These are phyloP conservation scores for Metarhizium guizhouense DNA, from an alignment of 2,329 filamentous ascomycete genomes.

Conservation along the genomic window DNA sequence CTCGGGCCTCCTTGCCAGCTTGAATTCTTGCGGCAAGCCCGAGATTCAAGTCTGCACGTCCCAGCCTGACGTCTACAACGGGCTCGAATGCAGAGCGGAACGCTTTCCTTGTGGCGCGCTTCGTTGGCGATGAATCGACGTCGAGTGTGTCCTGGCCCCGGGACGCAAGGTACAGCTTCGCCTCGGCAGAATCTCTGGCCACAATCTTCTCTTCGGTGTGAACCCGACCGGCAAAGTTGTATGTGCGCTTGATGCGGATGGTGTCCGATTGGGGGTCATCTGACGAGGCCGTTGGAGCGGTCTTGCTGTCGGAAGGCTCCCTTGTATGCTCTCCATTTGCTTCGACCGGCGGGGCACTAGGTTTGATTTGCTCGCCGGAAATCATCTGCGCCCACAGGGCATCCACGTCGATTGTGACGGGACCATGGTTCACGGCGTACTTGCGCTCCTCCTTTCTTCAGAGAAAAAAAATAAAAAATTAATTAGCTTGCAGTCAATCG, in stretches of 20 bases:
- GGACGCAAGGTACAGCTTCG: conserved; percentile 52
- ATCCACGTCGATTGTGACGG: conserved; percentile 63
- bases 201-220: conserved; percentile 66
- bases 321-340: conserved; percentile 8
- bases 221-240: conserved; percentile 66
- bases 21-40: conserved; percentile 40
- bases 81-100: conserved; percentile 58
- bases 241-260: conserved; percentile 61
- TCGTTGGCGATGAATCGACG: conserved; percentile 23
- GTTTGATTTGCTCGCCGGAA: conserved; percentile 22
- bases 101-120: conserved; percentile 41
- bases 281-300: neutral
- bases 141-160: conserved; percentile 24
- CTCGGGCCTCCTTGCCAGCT: conserved; percentile 39
- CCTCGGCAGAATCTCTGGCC: conserved; percentile 54
- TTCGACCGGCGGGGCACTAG: neutral
- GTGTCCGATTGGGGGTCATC: conserved; percentile 18
- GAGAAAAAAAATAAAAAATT: neutral
- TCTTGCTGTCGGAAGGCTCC: conserved; percentile 15
- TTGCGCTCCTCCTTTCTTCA: conserved; percentile 48
- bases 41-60: conserved; percentile 49
- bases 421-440: conserved; percentile 40
- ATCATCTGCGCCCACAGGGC: conserved; percentile 62
- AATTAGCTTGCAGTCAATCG: conserved; percentile 6
- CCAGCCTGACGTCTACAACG: conserved; percentile 30